Conservation (phyloP, 108 stramenopile genomes). For the Cyclotella baltica region DNA sequence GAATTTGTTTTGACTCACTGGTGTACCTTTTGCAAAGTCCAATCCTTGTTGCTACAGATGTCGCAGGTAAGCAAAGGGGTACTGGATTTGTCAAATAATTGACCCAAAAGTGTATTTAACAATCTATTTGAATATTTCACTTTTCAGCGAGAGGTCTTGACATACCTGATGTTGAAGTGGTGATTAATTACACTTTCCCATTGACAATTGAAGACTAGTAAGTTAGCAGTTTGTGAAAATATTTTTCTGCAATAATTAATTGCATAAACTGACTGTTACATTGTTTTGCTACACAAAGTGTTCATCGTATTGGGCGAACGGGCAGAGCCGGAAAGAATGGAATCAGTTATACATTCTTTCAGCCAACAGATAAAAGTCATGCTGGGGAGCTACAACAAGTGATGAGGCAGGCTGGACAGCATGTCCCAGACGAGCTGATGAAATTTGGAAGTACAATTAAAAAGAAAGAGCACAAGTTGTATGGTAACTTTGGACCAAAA, state of each 20-base stretch:
- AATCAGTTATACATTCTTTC: constrained; percentile 96
- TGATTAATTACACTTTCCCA: constrained; percentile 97
- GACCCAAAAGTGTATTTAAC: neutral
- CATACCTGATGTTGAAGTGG: constrained; percentile 97
- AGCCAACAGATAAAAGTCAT: constrained; percentile 94
- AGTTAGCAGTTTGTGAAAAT: no score
- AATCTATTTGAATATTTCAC: neutral
- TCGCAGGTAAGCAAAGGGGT: constrained; percentile 68
- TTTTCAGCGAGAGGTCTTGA: constrained; percentile 84
- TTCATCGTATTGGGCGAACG: constrained; percentile 97
- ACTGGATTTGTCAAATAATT: neutral
- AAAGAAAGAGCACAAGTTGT: constrained; percentile 99
- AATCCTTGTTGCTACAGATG: constrained; percentile 96
- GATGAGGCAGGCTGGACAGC: constrained; percentile 95
- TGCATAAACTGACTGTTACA: no score
- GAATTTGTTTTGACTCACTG: no score
- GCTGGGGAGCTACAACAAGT: constrained; percentile 97
- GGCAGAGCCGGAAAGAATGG: constrained; percentile 98
- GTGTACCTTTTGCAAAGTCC: constrained; percentile 68
- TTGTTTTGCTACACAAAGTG: no score
- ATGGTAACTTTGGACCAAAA: constrained; percentile 94
- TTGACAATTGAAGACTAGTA: constrained; percentile 94
- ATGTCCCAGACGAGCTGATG: constrained; percentile 90
- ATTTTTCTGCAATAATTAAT: no score
- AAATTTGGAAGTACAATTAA: constrained; percentile 98